Evolutionary conservation across 805 yeast genomes (phyloP), one percentile per base, ranked within the genome.

Genomic region (Zygosaccharomyces bailii): DNA sequence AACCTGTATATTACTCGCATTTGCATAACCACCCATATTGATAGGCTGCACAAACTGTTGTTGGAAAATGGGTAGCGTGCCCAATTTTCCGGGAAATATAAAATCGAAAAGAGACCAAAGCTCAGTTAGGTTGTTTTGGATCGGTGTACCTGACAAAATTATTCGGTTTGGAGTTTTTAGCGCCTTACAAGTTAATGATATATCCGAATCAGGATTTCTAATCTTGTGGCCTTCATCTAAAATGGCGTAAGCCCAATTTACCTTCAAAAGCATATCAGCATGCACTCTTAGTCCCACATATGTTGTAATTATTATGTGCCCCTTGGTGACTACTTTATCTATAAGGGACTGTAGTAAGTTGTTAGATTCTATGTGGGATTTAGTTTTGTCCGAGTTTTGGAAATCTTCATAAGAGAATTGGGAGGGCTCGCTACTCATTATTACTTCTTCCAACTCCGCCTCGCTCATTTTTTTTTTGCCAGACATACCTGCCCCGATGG

Each of bases 161-260:
- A 93, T 72, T 51, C 99, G 71, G 61, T 93, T 82, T n/a, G 81
- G 79, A 0, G 98, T 88, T 55, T 79, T 81, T 36, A 93, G 63
- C 53, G 84, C 88, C 61, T 93, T 93, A 65, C 96, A 86, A 0
- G 85, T 74, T 27, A 93, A 68, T 0, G 97, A 84, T 4, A 93
- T 84, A 43, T 82, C 95, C 44, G 93, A 80, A 58, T 93, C 89
- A 0, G 99, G 98, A 60, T 93, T 93, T 55, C 98, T 73, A 44
- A 93, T 93, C 65, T 91, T 93, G 65, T 93, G 99, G 1, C 99
- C 99, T 62, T 93, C 99, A 65, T 91, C 99, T 8, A 91, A 66
- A 0, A 91, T 87, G 13, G 83, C 91, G 59, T 90, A 91, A 0
- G 90, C 89, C 98, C 98, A 93, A 36, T 77, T 69, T 8, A 75